phyloP scores from a whole-genome alignment of 1,139 yeast genomes.

The Geotrichum klebahnii region DNA sequence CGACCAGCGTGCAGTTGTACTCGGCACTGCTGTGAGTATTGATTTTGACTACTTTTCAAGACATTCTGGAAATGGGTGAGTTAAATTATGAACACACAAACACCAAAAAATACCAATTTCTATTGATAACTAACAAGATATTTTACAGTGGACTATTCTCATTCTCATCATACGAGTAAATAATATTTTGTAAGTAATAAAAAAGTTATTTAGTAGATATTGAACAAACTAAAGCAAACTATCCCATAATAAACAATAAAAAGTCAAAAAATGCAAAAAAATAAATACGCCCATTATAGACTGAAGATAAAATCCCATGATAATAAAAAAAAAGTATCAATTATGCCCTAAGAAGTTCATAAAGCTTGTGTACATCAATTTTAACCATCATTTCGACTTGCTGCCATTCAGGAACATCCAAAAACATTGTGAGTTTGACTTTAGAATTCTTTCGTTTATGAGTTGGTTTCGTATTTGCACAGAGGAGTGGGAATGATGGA shows the following conservation, averaged over 20 bases:
- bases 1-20: slow-evolving; percentile 78
- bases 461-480: neutral
- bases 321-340: neutral
- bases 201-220: neutral
- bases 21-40: slow-evolving; percentile 84
- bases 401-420: slow-evolving; percentile 12
- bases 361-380: slow-evolving; percentile 2
- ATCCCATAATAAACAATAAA: neutral
- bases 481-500: neutral
- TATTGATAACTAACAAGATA: neutral
- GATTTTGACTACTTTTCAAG: slow-evolving; percentile 94
- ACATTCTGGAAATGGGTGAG: slow-evolving; percentile 59
- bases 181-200: no score
- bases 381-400: no score
- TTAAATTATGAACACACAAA: neutral
- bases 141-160: neutral
- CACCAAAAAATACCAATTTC: neutral
- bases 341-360: neutral
- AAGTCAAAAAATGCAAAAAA: neutral
- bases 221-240: neutral
- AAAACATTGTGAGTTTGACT: slow-evolving; percentile 1
- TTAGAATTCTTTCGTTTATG: neutral
- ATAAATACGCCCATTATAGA: neutral
- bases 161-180: neutral
- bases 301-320: neutral